Evolutionary conservation across 139 green algal species (phyloP).

Genomic region (Coelastrella sp.): DNA sequence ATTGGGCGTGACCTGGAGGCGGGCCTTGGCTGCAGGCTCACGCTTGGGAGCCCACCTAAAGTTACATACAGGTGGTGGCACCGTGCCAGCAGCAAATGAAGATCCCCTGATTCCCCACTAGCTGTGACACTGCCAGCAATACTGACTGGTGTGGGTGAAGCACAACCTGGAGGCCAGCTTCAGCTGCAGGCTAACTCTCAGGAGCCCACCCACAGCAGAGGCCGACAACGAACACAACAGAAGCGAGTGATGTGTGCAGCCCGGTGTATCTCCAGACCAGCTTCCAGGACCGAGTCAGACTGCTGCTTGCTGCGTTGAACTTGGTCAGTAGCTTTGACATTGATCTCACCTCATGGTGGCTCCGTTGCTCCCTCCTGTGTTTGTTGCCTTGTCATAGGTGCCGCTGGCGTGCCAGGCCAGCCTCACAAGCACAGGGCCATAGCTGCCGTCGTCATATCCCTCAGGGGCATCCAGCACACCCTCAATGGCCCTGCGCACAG

Average conservation of each 20-base stretch:
- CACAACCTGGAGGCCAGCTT: conserved; percentile 84
- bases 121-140: no score
- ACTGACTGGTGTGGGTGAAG: conserved; percentile 44
- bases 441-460: conserved; percentile 88
- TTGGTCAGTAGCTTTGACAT: no score
- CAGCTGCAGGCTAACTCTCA: conserved; percentile 81
- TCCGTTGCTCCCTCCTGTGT: conserved; percentile 85
- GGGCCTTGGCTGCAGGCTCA: conserved; percentile 86
- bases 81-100: not conserved
- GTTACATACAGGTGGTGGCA: no score
- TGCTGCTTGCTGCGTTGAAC: no score
- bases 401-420: conserved; percentile 89
- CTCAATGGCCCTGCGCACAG: conserved; percentile 79
- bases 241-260: no score
- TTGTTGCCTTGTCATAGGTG: conserved; percentile 87
- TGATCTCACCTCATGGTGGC: conserved; percentile 84
- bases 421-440: conserved; percentile 82
- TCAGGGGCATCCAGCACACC: conserved; percentile 72
- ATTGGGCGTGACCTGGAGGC: conserved; percentile 76
- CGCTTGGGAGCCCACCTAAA: conserved; percentile 80
- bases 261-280: not conserved
- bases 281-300: no score
- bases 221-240: no score
- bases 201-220: no score
- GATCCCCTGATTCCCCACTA: not conserved